A percentile compares a stretch with the other conserved stretches of the same genome.
Evolutionary conservation across 2,329 filamentous ascomycete species (phyloP).

Genomic region (Calycina marina): DNA sequence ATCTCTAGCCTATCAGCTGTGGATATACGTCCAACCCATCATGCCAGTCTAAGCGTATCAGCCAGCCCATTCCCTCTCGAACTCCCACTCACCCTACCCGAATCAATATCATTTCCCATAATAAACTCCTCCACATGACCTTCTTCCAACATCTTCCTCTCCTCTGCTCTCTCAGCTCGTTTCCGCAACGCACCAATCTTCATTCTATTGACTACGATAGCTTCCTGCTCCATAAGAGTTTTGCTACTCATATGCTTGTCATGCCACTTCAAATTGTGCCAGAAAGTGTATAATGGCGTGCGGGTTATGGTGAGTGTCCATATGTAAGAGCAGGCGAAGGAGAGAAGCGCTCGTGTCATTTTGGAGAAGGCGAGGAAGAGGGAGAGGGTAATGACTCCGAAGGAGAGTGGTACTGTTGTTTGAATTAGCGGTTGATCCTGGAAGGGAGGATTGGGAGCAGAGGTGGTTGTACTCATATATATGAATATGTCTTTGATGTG

Average conservation of each 20-base stretch:
- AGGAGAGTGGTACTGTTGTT: not conserved
- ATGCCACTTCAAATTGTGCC: not conserved
- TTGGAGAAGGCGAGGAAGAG: not conserved
- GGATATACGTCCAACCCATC: no score
- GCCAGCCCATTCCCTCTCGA: no score
- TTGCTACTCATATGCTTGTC: not conserved
- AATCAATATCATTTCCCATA: no score
- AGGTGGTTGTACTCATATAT: not conserved
- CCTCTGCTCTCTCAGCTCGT: not conserved
- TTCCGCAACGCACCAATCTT: not conserved
- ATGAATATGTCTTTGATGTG: not conserved
- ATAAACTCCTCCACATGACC: no score
- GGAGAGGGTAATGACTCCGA: not conserved
- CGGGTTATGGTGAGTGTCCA: not conserved
- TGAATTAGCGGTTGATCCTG: not conserved
- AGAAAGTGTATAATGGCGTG: not conserved
- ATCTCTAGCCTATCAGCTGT: no score
- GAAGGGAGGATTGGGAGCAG: not conserved
- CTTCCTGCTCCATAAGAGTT: not conserved
- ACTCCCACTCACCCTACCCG: no score
- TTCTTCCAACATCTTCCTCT: not conserved
- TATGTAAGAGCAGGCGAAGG: not conserved
- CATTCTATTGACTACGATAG: not conserved
- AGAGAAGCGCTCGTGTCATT: not conserved
- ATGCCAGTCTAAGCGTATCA: no score